These are phyloP conservation scores for Chalara sp. DNA, from an alignment of 2,329 filamentous ascomycete species.

Conservation along the genomic window DNA sequence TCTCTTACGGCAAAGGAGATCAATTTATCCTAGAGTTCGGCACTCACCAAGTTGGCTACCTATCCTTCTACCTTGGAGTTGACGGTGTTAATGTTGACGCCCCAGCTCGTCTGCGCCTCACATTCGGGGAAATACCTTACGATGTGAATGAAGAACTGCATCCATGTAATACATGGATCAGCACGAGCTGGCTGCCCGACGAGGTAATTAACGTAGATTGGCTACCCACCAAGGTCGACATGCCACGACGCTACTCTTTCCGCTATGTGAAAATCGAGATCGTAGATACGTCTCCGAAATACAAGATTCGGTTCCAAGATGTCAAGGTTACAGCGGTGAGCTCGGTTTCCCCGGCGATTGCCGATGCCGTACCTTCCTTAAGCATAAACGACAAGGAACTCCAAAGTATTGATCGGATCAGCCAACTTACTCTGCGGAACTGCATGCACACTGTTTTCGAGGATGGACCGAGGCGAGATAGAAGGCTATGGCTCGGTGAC, in stretches of 20 bases:
- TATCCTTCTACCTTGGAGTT: slow-evolving; percentile 24
- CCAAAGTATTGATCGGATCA: slow-evolving; percentile 24
- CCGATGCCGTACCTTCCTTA: slow-evolving; percentile 5
- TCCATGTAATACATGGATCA: slow-evolving; percentile 31
- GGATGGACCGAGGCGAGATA: slow-evolving; percentile 31
- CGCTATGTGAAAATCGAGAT: slow-evolving; percentile 29
- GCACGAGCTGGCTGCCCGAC: slow-evolving; percentile 31
- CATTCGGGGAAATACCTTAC: slow-evolving; percentile 30
- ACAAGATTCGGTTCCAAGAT: slow-evolving; percentile 26
- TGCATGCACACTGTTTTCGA: slow-evolving; percentile 35
- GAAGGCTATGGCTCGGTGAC: slow-evolving; percentile 32
- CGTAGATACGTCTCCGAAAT: slow-evolving; percentile 29
- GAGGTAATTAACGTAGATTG: slow-evolving; percentile 30
- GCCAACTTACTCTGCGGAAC: slow-evolving; percentile 28
- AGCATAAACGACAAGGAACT: slow-evolving; percentile 12
- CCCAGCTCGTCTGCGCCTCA: slow-evolving; percentile 28
- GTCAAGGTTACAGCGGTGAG: slow-evolving; percentile 25
- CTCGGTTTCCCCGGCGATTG: slow-evolving; percentile 17
- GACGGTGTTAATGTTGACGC: slow-evolving; percentile 29
- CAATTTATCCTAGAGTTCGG: slow-evolving; percentile 29
- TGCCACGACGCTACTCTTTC: slow-evolving; percentile 29
- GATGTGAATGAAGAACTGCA: slow-evolving; percentile 31
- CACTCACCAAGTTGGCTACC: slow-evolving; percentile 27
- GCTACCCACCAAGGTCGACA: slow-evolving; percentile 23
- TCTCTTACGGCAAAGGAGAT: slow-evolving; percentile 21